phyloP scores from a whole-genome alignment of 192 early-diverging fungal species.

The Podila horticola region DNA sequence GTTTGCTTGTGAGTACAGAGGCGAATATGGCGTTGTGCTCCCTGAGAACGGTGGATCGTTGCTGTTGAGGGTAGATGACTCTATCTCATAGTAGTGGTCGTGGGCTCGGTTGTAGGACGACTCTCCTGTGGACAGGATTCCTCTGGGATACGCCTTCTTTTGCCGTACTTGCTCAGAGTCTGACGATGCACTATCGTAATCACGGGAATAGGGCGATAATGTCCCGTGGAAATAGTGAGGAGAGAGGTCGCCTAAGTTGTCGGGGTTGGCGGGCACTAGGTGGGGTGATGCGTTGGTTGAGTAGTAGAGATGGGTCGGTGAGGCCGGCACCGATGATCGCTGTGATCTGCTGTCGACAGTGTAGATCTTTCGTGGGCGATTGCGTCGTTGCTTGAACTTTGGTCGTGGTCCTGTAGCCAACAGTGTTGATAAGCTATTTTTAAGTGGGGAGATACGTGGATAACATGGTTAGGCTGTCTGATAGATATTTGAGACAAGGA shows the following conservation, averaged over 20 bases:
- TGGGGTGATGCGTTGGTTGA: slow-evolving; percentile 37
- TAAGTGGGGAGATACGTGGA: not conserved
- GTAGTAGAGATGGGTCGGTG: slow-evolving; percentile 45
- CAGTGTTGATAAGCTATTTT: slow-evolving; percentile 39
- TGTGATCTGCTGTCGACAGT: slow-evolving; percentile 42
- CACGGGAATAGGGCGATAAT: slow-evolving; percentile 33
- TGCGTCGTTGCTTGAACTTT: slow-evolving; percentile 27
- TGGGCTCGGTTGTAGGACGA: slow-evolving; percentile 9
- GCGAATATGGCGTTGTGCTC: slow-evolving; percentile 36
- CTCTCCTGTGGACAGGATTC: slow-evolving; percentile 28
- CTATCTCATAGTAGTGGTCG: slow-evolving; percentile 48
- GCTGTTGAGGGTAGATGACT: slow-evolving; percentile 45
- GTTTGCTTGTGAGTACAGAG: slow-evolving; percentile 16
- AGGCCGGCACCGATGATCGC: slow-evolving; percentile 46
- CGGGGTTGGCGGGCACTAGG: slow-evolving; percentile 37
- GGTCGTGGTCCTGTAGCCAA: slow-evolving; percentile 41
- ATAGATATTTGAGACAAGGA: too few relatives aligned
- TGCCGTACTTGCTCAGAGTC: slow-evolving; percentile 38
- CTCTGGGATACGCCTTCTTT: slow-evolving; percentile 37
- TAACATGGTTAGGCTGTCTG: not conserved
- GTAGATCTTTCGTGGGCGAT: slow-evolving; percentile 48
- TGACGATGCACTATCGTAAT: slow-evolving; percentile 49
- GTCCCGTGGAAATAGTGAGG: slow-evolving; percentile 45
- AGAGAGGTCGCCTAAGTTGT: slow-evolving; percentile 43
- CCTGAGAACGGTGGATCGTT: slow-evolving; percentile 45